phyloP scores from a whole-genome alignment of 129 eudicot species.

The Tagetes erecta region DNA sequence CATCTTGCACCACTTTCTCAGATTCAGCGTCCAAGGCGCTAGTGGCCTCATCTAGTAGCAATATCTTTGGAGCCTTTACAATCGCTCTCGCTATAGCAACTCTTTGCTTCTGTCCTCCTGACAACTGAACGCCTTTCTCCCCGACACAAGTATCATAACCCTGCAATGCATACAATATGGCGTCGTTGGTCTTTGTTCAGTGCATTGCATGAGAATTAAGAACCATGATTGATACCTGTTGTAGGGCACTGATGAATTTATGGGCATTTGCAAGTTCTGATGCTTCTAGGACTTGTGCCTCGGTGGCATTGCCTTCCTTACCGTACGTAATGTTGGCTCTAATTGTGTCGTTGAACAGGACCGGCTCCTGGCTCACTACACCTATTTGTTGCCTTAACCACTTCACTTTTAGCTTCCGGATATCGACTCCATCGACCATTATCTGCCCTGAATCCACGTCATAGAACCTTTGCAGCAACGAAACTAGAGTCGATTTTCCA shows the following conservation, averaged over 20 bases:
- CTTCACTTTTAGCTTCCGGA: conserved; percentile 23
- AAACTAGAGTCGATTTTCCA: conserved; percentile 31
- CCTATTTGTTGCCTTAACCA: conserved; percentile 36
- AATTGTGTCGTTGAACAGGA: conserved; percentile 9
- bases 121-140: conserved; percentile 9
- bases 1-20: conserved; percentile 19
- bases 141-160: conserved; percentile 3
- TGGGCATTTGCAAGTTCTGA: conserved; percentile 11
- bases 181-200: neutral
- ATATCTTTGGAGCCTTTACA: conserved; percentile 11
- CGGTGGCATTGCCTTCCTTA: conserved; percentile 4
- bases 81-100: conserved; percentile 10
- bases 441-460: conserved; percentile 27
- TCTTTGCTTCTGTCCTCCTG: conserved; percentile 15
- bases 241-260: conserved; percentile 4
- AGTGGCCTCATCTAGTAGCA: conserved; percentile 17
- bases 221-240: neutral
- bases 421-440: conserved; percentile 20
- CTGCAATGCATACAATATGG: neutral
- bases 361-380: conserved; percentile 32
- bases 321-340: conserved; percentile 10
- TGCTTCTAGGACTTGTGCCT: conserved; percentile 13
- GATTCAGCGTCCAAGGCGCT: conserved; percentile 3
- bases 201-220: neutral
- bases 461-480: conserved; percentile 30